phyloP scores from a whole-genome alignment of 164 flowering plant genomes.

The Piper longum region DNA sequence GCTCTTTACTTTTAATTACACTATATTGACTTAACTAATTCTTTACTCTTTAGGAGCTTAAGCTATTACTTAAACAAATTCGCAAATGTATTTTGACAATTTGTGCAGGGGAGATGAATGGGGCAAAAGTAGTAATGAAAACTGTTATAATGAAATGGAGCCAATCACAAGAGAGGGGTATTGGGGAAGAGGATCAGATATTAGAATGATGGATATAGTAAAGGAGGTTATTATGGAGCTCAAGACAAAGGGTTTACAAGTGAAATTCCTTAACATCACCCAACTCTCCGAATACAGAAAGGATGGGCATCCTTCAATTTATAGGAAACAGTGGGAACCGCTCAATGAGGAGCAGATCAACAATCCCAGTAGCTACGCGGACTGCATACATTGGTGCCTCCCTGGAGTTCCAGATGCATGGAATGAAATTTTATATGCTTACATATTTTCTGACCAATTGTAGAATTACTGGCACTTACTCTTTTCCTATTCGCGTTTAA shows the following conservation, averaged over 20 bases:
- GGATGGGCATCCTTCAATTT: slow-evolving; percentile 66
- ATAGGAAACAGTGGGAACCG: slow-evolving; percentile 49
- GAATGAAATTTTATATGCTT: slow-evolving; percentile 60
- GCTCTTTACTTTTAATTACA: too few relatives aligned
- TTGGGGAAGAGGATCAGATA: slow-evolving; percentile 30
- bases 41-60: too few relatives aligned
- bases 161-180: slow-evolving; percentile 30
- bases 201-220: slow-evolving; percentile 31
- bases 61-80: too few relatives aligned
- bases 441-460: slow-evolving; percentile 10
- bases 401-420: slow-evolving; percentile 86
- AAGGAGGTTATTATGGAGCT: slow-evolving; percentile 20
- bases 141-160: slow-evolving; percentile 44
- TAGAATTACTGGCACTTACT: too few relatives aligned
- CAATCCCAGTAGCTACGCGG: slow-evolving; percentile 44
- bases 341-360: slow-evolving; percentile 29
- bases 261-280: slow-evolving; percentile 52
- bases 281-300: slow-evolving; percentile 68
- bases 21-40: too few relatives aligned
- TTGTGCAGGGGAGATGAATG: slow-evolving; percentile 44
- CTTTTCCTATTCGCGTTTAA: too few relatives aligned
- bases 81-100: not conserved
- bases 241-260: slow-evolving; percentile 31
- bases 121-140: slow-evolving; percentile 25
- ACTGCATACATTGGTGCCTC: slow-evolving; percentile 83